A percentile compares a stretch with the other conserved stretches of the same genome.
phyloP scores from a whole-genome alignment of 768 basidiomycete species.

The Lenzites betulinus region DNA sequence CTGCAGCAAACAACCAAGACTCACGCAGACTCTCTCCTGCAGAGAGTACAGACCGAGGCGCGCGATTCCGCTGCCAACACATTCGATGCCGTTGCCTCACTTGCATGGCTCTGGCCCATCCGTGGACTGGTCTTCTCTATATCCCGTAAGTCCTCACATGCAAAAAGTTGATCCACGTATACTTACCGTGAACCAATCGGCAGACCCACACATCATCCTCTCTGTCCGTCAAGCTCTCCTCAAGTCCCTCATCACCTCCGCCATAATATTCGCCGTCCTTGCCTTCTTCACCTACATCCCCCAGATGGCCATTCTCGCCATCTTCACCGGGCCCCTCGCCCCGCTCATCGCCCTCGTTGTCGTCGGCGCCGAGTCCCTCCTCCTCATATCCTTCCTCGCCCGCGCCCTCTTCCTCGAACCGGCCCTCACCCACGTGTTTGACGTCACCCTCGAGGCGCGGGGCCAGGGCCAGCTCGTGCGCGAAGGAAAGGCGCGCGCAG shows the following conservation, averaged over 20 bases:
- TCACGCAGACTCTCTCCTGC: neutral
- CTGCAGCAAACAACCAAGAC: neutral
- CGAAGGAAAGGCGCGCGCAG: constrained; percentile 29
- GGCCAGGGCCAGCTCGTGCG: constrained; percentile 44
- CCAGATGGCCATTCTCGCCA: constrained; percentile 61
- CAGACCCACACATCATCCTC: constrained; percentile 26
- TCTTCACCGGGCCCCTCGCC: constrained; percentile 66
- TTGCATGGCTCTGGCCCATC: constrained; percentile 36
- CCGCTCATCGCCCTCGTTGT: constrained; percentile 45
- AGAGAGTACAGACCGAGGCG: constrained; percentile 21
- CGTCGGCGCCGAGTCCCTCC: constrained; percentile 45
- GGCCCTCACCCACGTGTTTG: constrained; percentile 48
- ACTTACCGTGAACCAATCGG: neutral
- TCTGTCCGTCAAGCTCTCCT: constrained; percentile 37
- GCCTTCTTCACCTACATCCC: constrained; percentile 67
- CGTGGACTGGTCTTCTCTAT: constrained; percentile 30
- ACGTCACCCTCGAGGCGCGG: constrained; percentile 44
- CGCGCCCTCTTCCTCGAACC: constrained; percentile 48
- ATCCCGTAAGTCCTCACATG: constrained; percentile 20
- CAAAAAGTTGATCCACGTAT: too few species aligned
- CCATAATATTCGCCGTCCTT: constrained; percentile 44
- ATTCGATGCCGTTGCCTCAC: constrained; percentile 24
- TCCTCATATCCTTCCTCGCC: constrained; percentile 46
- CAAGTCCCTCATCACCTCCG: constrained; percentile 42
- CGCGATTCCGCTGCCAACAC: constrained; percentile 11